phyloP scores from a whole-genome alignment of 805 yeast species.

The Komagataella pseudopastoris region DNA sequence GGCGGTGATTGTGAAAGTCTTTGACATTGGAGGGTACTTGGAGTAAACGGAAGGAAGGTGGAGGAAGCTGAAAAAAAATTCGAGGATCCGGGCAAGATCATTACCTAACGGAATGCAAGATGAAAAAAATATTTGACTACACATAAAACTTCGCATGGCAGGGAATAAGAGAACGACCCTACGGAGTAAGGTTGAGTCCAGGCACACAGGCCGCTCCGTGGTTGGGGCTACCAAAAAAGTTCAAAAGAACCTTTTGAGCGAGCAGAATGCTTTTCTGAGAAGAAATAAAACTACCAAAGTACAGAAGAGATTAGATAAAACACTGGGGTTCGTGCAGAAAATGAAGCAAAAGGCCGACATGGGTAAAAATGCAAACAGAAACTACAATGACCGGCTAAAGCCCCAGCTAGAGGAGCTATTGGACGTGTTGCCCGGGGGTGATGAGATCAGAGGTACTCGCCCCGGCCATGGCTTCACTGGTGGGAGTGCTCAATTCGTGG shows the following conservation, averaged over 20 bases:
- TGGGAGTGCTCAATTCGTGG: background rate
- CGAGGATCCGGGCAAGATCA: background rate
- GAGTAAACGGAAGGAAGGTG: constrained; percentile 49
- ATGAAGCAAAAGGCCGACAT: constrained; percentile 7
- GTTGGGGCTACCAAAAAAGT: background rate
- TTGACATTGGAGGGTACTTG: constrained; percentile 39
- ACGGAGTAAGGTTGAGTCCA: background rate
- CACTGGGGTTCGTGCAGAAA: background rate
- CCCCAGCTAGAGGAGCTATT: constrained; percentile 58
- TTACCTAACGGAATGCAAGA: background rate
- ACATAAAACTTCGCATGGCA: background rate
- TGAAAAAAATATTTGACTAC: background rate
- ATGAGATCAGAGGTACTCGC: constrained; percentile 4
- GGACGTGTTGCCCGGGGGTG: constrained; percentile 31
- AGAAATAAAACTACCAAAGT: background rate
- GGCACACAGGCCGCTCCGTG: background rate
- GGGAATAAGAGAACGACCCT: background rate
- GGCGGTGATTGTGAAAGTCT: constrained; percentile 16
- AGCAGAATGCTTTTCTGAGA: background rate
- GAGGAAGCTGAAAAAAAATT: background rate
- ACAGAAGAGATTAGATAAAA: background rate
- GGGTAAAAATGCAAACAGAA: background rate
- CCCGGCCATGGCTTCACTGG: background rate
- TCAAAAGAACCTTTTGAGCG: background rate
- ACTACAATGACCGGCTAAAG: constrained; percentile 39